Evolutionary conservation across 257 asterid genomes (phyloP), one percentile per base, ranked within the genome.

Genomic region (Fraxinus anomala): DNA sequence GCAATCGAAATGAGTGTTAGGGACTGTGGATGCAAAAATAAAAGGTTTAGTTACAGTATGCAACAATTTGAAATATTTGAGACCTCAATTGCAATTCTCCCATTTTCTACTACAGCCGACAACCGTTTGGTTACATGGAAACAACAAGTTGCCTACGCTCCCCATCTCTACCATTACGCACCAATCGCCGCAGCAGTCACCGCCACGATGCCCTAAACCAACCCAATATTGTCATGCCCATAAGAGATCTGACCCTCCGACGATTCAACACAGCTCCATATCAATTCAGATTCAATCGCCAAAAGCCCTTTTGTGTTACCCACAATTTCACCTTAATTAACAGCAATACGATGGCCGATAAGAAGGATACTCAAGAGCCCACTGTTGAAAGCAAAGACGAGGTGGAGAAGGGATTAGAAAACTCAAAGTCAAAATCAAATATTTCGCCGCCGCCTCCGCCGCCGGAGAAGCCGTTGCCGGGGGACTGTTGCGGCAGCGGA

Each of bases 401-500:
- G 47, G 79, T 74, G 79, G 79, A 79, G 47, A 86, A 87, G 73
- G 83, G 56, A 65, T 33, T 61, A 76, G 91, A 82, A n/a, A 81
- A 85, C n/a, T 47, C 56, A 47, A 47, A 47, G 56, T 47, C 56
- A 16, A 14, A 47, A 73, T 74, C 89, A 71, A 75, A 81, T 26
- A 76, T 84, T 5, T 91, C 90, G n/a, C 86, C 93, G 77, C 93
- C 90, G 78, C 96, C 95, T 80, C 92, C 90, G n/a, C 92, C 93
- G 77, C 93, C 95, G 81, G 95, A 91, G 88, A 91, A 89, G 87
- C 97, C 97, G 70, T 40, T 90, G 84, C 91, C 95, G 39, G 95
- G 89, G 70, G 95, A 90, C 84, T 91, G 97, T 81, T 91, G 95
- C 83, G 97, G 92, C 73, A 90, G 91, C 83, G 97, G 97, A 69